phyloP scores from a whole-genome alignment of 2,329 filamentous ascomycete genomes.

The Pyrenochaeta sp. region DNA sequence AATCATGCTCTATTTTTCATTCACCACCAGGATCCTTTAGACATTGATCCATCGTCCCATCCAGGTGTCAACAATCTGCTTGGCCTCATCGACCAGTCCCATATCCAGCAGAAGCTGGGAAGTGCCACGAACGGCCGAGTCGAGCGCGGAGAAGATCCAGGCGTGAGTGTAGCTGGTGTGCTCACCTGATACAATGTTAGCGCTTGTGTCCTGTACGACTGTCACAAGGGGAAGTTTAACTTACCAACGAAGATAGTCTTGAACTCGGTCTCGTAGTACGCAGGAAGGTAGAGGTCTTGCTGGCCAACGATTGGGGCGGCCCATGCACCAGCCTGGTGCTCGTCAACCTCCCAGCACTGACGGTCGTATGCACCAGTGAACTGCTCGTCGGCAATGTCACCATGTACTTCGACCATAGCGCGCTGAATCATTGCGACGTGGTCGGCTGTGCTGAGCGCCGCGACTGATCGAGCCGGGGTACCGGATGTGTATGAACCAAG shows the following conservation, averaged over 20 bases:
- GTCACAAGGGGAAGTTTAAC: neutral
- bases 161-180: conserved; percentile 76
- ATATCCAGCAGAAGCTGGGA: conserved; percentile 69
- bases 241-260: conserved; percentile 75
- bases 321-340: conserved; percentile 69
- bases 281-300: conserved; percentile 73
- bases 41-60: conserved; percentile 70
- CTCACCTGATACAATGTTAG: conserved; percentile 53
- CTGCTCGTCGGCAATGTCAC: conserved; percentile 64
- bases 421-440: conserved; percentile 70
- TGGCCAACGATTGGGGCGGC: conserved; percentile 67
- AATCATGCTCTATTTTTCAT: neutral
- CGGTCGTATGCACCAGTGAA: conserved; percentile 71
- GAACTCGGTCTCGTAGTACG: conserved; percentile 75
- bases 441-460: conserved; percentile 62
- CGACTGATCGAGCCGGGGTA: conserved; percentile 55
- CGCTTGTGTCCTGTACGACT: neutral
- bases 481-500: conserved; percentile 66
- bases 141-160: conserved; percentile 72
- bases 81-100: conserved; percentile 74
- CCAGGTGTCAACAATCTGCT: conserved; percentile 68
- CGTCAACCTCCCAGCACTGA: conserved; percentile 70
- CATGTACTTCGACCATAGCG: conserved; percentile 73
- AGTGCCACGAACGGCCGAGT: conserved; percentile 71
- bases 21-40: neutral